Base-by-base conservation (phyloP, 345 rosid genomes). In the Psidium friedrichsthalianum region DNA sequence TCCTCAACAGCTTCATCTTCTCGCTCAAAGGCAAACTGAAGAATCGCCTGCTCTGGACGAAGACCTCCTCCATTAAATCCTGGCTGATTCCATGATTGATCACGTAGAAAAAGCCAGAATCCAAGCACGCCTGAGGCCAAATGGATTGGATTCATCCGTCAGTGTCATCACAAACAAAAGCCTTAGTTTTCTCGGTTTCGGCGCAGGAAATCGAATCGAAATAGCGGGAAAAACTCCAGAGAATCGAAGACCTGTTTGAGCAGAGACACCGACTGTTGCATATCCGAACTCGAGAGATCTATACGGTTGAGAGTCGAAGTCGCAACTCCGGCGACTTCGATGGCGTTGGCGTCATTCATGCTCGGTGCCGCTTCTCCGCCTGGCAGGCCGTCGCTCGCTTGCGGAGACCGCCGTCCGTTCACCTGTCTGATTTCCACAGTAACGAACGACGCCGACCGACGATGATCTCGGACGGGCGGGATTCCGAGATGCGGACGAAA, bases 71-170 rank as follows among this genome's bases (percentile, higher is more conserved):
- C 93, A 89, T 91, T 47, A 95, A 90, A 85, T 95, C 94, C 82
- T 88, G 86, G 84, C 92, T 89, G 44, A 97, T 88, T 42, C 98
- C 97, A 56, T 97, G 98, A 86, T 95, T 94, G 44, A 91, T 86
- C 56, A 96, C 94, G 87, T 96, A 95, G 91, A 96, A 95, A 86
- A 94, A 94, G 56, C 97, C 98, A 86, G 90, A 69, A 87, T 96
- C 98, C 86, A 94, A 85, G 87, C 98, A 96, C 78, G 98, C 94
- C 98, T 95, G 78, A 36, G 51, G 51, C n/a, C 21, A 47, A 32
- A 0, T 40, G 13, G 12, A 69, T 36, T 11, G 47, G 47, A 69
- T 69, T 69, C 78, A 18, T 69, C 24, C 47, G 78, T 69, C 78
- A 69, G 47, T 11, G 47, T 69, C 78, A 8, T 32, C 0, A 27